Conservation (phyloP, 192 early-diverging fungal genomes). For the Rhizophagus clarus region DNA sequence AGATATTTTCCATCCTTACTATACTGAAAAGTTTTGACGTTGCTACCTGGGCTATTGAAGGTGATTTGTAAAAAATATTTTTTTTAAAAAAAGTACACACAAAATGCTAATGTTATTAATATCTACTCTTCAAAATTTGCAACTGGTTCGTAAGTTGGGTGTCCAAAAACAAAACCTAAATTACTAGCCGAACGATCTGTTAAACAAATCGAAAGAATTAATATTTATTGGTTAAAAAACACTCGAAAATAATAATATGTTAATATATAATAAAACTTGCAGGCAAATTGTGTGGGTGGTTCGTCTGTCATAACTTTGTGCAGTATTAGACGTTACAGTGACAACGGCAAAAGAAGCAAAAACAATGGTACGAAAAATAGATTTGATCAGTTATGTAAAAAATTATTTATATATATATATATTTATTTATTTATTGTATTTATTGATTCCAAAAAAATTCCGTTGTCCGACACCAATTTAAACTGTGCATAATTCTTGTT, state of each 20-base stretch:
- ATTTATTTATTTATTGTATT: too few relatives aligned
- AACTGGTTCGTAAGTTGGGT: constrained; percentile 53
- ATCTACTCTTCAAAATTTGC: constrained; percentile 57
- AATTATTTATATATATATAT: too few relatives aligned
- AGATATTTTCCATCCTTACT: constrained; percentile 72
- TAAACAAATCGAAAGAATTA: background rate
- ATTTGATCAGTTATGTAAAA: too few relatives aligned
- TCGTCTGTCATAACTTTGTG: background rate
- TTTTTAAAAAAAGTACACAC: background rate
- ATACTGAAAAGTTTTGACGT: constrained; percentile 64
- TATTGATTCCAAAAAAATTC: too few relatives aligned
- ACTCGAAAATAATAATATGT: background rate
- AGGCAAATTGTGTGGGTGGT: background rate
- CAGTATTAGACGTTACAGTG: too few relatives aligned
- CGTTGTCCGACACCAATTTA: too few relatives aligned
- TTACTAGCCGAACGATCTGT: constrained; percentile 57
- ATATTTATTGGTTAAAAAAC: background rate
- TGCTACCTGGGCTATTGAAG: constrained; percentile 41
- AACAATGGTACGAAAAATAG: too few relatives aligned
- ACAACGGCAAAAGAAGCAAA: too few relatives aligned
- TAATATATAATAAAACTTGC: background rate
- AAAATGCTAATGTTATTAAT: background rate
- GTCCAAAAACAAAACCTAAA: constrained; percentile 55
- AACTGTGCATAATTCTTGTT: too few relatives aligned
- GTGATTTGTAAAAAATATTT: constrained; percentile 6